Base-by-base conservation (phyloP, 306 rosid species). In the Cucurbita moschata region DNA sequence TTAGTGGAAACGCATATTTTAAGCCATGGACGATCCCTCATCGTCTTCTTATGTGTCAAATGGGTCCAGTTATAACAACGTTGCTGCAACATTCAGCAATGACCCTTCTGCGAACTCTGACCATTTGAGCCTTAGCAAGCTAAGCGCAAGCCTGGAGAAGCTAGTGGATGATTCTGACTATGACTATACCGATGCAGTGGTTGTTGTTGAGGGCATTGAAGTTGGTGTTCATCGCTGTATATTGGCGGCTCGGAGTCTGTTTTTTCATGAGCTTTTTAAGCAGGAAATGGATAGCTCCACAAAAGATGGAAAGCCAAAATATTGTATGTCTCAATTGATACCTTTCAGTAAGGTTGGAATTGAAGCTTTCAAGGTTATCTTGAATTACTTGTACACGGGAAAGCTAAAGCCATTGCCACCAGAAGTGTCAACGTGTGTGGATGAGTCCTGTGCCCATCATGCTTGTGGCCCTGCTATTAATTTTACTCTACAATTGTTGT, bases 381-480 rank as follows among this genome's bases (percentile, higher is more conserved):
- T 94, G 92, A 83, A 79, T 78, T 94, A 94, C 74, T 58, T 94
- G 84, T 94, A 90, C 53, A 86, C 98, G 16, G 98, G 97, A 77
- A 94, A 82, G 85, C 79, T 94, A 6, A 86, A 90, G 77, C 78
- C 84, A 54, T 82, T 92, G 1, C 95, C 92, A n/a, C 79, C 44
- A 9, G 92, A 94, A 82, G 96, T 87, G 19, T 86, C 96, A 68
- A 87, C 86, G 0, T 94, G 97, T 80, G 95, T 90, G 74, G 97
- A 90, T 72, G 91, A 85, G 55, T 14, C 60, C 46, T 94, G 98
- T 78, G 75, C 72, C 1, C 97, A 94, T 77, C 96, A 90, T 74
- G 88, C 97, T 0, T 94, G 98, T 23, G 81, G 89, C 8, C 98
- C 98, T 47, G 92, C 96, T 53, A 87, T 94, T 46, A 79, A 84